These are phyloP conservation scores for Amauroascus niger DNA, from an alignment of 2,329 filamentous ascomycete genomes.

Conservation along the genomic window DNA sequence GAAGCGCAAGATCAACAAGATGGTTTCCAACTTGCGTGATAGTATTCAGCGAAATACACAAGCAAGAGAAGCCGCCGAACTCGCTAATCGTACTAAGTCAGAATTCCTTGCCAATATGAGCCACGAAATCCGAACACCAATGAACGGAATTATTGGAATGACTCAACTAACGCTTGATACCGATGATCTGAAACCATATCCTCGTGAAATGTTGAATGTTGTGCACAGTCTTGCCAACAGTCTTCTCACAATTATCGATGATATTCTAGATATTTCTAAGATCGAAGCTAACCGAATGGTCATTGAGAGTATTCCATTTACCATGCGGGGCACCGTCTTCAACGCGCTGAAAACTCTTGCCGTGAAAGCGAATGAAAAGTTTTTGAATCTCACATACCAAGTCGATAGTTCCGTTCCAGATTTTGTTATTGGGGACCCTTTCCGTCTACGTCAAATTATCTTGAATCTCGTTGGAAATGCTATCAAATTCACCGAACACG, in stretches of 20 bases:
- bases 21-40: conserved; percentile 92
- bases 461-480: conserved; percentile 95
- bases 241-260: conserved; percentile 90
- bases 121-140: conserved; percentile 93
- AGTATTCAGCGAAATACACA: conserved; percentile 95
- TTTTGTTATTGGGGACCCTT: conserved; percentile 91
- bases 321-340: conserved; percentile 86
- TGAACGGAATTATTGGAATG: conserved; percentile 98
- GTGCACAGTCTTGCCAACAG: conserved; percentile 96
- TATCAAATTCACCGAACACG: conserved; percentile 97
- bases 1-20: conserved; percentile 98
- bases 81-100: conserved; percentile 96
- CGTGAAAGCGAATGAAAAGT: conserved; percentile 96
- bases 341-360: conserved; percentile 92
- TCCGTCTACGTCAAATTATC: conserved; percentile 92
- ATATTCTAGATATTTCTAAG: conserved; percentile 59
- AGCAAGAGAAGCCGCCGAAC: conserved; percentile 86
- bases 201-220: conserved; percentile 96
- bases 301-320: conserved; percentile 96
- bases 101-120: conserved; percentile 99
- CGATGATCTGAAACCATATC: conserved; percentile 85
- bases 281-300: conserved; percentile 97
- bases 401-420: conserved; percentile 90
- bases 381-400: conserved; percentile 82
- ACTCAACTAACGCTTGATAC: conserved; percentile 93